These are phyloP conservation scores for Fusarium metavorans DNA, from an alignment of 2,329 filamentous ascomycete species.

Conservation along the genomic window DNA sequence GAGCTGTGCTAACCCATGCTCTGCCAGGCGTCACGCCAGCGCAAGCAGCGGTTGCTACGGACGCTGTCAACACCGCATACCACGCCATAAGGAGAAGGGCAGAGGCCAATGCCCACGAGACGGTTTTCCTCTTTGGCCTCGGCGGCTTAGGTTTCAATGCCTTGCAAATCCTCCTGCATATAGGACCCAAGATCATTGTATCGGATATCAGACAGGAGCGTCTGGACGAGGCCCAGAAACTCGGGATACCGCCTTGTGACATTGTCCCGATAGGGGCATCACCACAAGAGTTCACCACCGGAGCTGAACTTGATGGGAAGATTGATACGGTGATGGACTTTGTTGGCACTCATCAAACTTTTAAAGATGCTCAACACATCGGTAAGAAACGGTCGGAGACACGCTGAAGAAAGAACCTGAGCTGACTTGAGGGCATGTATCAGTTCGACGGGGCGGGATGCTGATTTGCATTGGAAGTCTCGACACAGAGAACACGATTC, in stretches of 20 bases:
- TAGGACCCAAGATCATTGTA: conserved; percentile 30
- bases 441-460: conserved; percentile 45
- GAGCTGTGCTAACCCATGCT: background rate
- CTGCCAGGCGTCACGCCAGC: conserved; percentile 26
- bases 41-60: conserved; percentile 36
- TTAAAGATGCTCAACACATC: conserved; percentile 39
- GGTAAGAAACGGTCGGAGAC: conserved; percentile 8
- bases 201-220: conserved; percentile 34
- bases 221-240: conserved; percentile 23
- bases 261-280: conserved; percentile 24
- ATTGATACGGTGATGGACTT: conserved; percentile 38
- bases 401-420: background rate
- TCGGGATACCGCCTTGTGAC: conserved; percentile 18
- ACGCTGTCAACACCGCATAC: conserved; percentile 37
- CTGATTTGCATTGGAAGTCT: conserved; percentile 56
- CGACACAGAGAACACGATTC: conserved; percentile 53
- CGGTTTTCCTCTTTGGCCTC: conserved; percentile 30
- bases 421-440: background rate
- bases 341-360: conserved; percentile 38
- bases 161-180: conserved; percentile 27
- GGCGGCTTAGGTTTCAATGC: conserved; percentile 36
- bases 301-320: conserved; percentile 1
- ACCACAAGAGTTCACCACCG: conserved; percentile 23
- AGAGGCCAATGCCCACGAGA: conserved; percentile 24
- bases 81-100: conserved; percentile 34